Evolutionary conservation across 352 stramenopile genomes (phyloP), one percentile per base, ranked within the genome.

Genomic region (Globisporangium echinulatum): DNA sequence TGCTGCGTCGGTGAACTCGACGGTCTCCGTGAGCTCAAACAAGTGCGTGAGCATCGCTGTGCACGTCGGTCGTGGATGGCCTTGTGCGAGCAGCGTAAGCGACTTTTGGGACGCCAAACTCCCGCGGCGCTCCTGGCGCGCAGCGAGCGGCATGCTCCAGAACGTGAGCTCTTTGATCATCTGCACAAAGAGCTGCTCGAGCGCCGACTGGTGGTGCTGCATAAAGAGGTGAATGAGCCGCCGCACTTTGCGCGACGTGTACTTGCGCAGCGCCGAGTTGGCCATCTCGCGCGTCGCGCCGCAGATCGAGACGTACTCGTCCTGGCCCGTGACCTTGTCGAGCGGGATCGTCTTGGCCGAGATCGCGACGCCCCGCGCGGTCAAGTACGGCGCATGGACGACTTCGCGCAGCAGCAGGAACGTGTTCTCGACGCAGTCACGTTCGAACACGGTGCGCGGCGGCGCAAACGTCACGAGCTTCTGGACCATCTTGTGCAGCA

Each of bases 291-390:
- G 82, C 11, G 82, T 92, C 13, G 85, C 82, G 36, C 85, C 85
- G 38, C 81, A 94, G 61, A 94, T 91, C 49, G 79, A 90, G 46
- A 94, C 80, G 69, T 94, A 94, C 66, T 94, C 85, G 58, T 91
- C 78, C 59, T 94, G 81, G 19, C 85, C 85, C 9, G 85, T 94
- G 39, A 94, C 68, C 54, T 89, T 92, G 64, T 94, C 85, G 48
- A 92, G 61, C 44, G 85, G 85, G 36, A 94, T 94, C 43, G 71
- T 90, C 72, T 88, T 92, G 42, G 83, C 82, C n/a, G 81, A 94
- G 68, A 94, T 92, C 14, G 84, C 79, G 36, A 92, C 85, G 39
- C 85, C 85, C 2, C 85, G 79, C 19, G 71, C 71, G 25, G 85
- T 92, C 56, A 94, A 70, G 64, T 94, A 94, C 56, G 85, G 85